Evolutionary conservation across 2,329 filamentous ascomycete species (phyloP), one percentile per base, ranked within the genome.

Genomic region (Tolypocladium tropicale): DNA sequence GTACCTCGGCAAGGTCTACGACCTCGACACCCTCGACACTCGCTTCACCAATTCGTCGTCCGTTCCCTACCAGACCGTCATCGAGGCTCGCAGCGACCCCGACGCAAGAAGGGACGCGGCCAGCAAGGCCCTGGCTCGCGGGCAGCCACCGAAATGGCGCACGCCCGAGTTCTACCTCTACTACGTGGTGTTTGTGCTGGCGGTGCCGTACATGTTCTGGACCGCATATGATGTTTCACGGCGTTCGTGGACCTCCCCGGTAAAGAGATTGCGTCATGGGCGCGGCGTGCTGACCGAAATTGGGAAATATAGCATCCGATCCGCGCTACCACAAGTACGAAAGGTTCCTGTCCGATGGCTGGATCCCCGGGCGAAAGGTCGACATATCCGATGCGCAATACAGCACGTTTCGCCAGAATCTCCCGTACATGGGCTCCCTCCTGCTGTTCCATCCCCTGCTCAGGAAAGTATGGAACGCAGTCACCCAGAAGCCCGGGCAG

Each of bases 321-420:
- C 89, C 90, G 6, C 85, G 88, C 62, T 99, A 94, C 68, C 69
- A 78, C 57, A 88, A 86, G 62, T 96, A 86, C 67, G 79, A 86
- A 59, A 76, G 77, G 58, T 76, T 86, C 41, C 80, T 99, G 18
- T 85, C 84, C 2, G 79, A 84, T 10, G 95, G 94, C 63, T 99
- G 94, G 94, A 88, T 99, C 56, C 88, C 88, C 9, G 93, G 93
- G 30, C 88, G 93, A 57, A 90, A 90, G 79, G 90, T 97, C 60
- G 94, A 99, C 73, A 85, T 91, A 60, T 94, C 91, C 41, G 94
- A 99, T 73, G 72, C 81, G 34, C 94, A 99, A 71, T 99, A 97
- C 72, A 77, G 80, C 57, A 85, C 83, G 39, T 96, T 99, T 68
- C 86, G 95, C 62, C 76, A 81, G 59, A 97, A 97, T 66, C 79